Base-by-base conservation (phyloP, 345 rosid genomes). In the Adansonia digitata region DNA sequence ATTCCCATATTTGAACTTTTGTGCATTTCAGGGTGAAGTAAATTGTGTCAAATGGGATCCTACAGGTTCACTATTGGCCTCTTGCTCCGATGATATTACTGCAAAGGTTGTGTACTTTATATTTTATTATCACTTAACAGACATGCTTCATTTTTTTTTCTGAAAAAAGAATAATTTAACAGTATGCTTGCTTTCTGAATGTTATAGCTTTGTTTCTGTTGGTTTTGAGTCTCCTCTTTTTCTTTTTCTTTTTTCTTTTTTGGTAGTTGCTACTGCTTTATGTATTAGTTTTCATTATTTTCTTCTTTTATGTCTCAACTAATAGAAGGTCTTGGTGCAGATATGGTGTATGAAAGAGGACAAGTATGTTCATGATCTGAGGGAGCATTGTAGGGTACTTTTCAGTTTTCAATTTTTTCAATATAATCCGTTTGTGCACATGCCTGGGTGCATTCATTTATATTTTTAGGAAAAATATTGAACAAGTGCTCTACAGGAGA, bases 11-110 rank as follows among this genome's bases (percentile, higher is more conserved):
- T 26, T 31, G 27, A 35, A 48, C 68, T 64, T n/a, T 75, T 77
- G 42, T 63, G 71, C 80, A 82, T 81, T 81, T 43, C 93, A 95
- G 99, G 93, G 97, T 18, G 99, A 95, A 83, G 99, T 95, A 72
- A 95, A 95, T 85, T 93, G 98, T 80, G 98, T 95, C 77, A 95
- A 95, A 87, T 95, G 99, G 99, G 98, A 93, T 89, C 99, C 99
- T 34, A 90, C 94, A 22, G 99, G 99, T 72, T 75, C 89, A 46
- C 78, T 90, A 75, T 77, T 95, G 82, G 99, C 99, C 63, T 95
- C 99, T 5, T 95, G 99, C 85, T 95, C 99, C 39, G 99, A 95
- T 71, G 99, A 93, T 73, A 87, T 88, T 61, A 93, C 91, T 80
- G 99, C 94, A 9, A 95, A 95, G 97, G 99, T 94, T 82, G 7